These are phyloP conservation scores for Paramecium caudatum DNA, from an alignment of 73 alveolate genomes.

Conservation along the genomic window DNA sequence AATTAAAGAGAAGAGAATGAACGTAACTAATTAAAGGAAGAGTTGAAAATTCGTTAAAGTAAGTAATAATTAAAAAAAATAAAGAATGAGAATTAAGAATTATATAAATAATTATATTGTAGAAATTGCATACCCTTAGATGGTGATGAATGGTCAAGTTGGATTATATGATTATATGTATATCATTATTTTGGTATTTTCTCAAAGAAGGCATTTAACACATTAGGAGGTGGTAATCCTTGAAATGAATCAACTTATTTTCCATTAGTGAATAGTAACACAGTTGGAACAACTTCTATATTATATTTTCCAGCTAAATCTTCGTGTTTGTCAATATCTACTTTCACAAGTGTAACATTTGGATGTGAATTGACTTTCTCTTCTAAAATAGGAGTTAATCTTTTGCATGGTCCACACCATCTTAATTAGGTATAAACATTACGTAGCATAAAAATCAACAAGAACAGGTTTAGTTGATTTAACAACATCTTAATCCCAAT, in stretches of 20 bases:
- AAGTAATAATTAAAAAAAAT: neutral
- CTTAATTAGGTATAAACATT: neutral
- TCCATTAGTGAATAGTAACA: conserved; percentile 79
- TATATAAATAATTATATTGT: conserved; percentile 47
- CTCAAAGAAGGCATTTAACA: neutral
- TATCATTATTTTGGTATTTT: conserved; percentile 29
- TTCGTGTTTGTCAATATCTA: conserved; percentile 81
- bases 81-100: conserved; percentile 17
- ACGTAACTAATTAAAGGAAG: conserved; percentile 24
- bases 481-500: conserved; percentile 51
- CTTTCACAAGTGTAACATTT: conserved; percentile 70
- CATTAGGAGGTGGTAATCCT: conserved; percentile 73
- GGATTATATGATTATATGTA: conserved; percentile 30
- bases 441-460: conserved; percentile 84
- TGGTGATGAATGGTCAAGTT: conserved; percentile 57
- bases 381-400: conserved; percentile 82
- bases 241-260: conserved; percentile 69
- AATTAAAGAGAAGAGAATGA: conserved; percentile 72
- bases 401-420: conserved; percentile 88
- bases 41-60: conserved; percentile 53
- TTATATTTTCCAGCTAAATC: conserved; percentile 74
- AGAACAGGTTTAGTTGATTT: conserved; percentile 75
- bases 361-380: conserved; percentile 74
- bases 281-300: conserved; percentile 83
- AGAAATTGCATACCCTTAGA: conserved; percentile 7